Percentiles rank a stretch among this genome's conserved stretches.
Evolutionary conservation across 1,284 basidiomycete genomes (phyloP).

Genomic region (Rhizoctonia solani): DNA sequence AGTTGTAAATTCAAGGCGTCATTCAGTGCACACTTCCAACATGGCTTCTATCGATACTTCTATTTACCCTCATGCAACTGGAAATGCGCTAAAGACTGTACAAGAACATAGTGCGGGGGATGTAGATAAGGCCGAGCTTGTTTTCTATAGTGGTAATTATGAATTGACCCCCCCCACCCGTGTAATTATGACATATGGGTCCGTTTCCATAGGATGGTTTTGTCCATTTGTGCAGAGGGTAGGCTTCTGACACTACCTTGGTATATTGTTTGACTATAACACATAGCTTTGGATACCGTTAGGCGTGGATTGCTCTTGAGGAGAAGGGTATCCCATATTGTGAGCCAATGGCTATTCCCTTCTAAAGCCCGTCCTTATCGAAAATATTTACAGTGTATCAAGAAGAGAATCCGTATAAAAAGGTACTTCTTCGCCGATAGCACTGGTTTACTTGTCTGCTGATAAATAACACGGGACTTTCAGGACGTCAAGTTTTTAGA

Average conservation of each 20-base stretch:
- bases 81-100: constrained; percentile 21
- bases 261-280: not conserved
- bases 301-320: constrained; percentile 33
- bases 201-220: constrained; percentile 20
- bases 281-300: not conserved
- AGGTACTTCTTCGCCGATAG: not conserved
- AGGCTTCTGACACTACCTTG: not conserved
- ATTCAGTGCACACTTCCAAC: not conserved
- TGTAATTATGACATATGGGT: not conserved
- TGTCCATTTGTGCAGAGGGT: constrained; percentile 34
- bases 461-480: not conserved
- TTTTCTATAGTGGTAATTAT: constrained; percentile 35
- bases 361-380: not conserved
- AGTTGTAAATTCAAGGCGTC: not conserved
- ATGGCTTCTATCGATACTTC: constrained; percentile 28
- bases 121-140: constrained; percentile 20
- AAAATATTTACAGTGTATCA: constrained; percentile 12
- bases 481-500: constrained; percentile 31
- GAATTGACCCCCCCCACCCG: too few relatives aligned
- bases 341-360: not conserved
- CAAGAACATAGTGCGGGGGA: constrained; percentile 23
- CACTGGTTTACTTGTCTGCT: not conserved
- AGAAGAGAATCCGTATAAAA: constrained; percentile 34
- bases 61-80: constrained; percentile 29
- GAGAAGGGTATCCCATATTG: constrained; percentile 32